Evolutionary conservation across 192 early-diverging fungal species (phyloP), one percentile per base, ranked within the genome.

Genomic region (Podila epicladia): DNA sequence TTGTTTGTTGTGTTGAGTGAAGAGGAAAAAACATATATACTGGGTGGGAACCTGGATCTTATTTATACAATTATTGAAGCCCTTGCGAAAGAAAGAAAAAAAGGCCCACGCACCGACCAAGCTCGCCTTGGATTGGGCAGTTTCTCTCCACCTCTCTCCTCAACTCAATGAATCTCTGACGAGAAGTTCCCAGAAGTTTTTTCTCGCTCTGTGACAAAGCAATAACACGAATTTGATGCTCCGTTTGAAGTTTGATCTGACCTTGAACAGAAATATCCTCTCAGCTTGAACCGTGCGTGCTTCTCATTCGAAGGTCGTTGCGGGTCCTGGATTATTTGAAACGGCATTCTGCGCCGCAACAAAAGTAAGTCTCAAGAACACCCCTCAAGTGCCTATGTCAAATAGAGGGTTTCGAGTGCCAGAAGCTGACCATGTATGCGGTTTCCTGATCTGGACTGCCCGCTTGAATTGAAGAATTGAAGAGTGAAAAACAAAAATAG

Each of bases 1-100:
- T 50, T 41, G 35, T 24, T 55, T 38, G 69, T n/a, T 73, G 53
- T 24, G 55, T 60, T 67, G 72, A 49, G 65, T 53, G 49, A 62
- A 35, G 55, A 32, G 19, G 33, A 49, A 51, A 61, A 35, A 33
- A 32, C 0, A 31, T 3, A 29, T 19, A 45, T 32, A 2, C n/a
- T n/a, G n/a, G 17, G 12, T 31, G 24, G 9, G 55, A 29, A 17
- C n/a, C 1, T 48, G 13, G 7, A 51, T n/a, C 60, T 31, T 51
- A 61, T 74, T 74, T 74, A 74, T 74, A 71, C 48, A 28, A 45
- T 45, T 45, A 12, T 15, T 17, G 41, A 29, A 2, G 15, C 15
- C 13, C 58, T 29, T 29, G 15, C 3, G 4, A 15, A 60, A 60
- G 24, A 60, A 60, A 60, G 11, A 29, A 61, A 31, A 32, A 15